Base-by-base conservation (phyloP, 176 grass and related monocot species). In the Alloteropsis semialata region DNA sequence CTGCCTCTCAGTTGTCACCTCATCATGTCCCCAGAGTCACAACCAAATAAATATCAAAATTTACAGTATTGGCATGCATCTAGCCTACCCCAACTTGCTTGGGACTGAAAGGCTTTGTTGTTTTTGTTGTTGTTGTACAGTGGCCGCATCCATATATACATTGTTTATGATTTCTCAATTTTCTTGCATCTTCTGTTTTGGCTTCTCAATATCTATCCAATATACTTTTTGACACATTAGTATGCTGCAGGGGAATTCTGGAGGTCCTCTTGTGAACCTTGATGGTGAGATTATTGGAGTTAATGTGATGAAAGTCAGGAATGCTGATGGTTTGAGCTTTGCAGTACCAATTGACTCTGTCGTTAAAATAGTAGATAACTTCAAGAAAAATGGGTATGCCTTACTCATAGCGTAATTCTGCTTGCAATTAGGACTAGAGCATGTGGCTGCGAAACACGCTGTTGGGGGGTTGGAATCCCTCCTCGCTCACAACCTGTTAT, bases 231-330 rank as follows among this genome's bases (percentile, higher is more conserved):
- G 13, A 80, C 32, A 4, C 33, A 44, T 63, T 70, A 69, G 11
- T 61, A 24, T 74, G 46, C 68, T 44, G 1, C 88, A 98, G 96
- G 96, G 92, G 64, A 98, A 88, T 74, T 93, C 91, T 73, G 92
- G 96, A 55, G 92, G 92, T 25, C 96, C 91, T 73, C 89, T 95
- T 86, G 89, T 95, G 60, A 98, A 98, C 65, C 82, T 98, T 71
- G 92, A 95, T 64, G 96, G 92, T 0, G 96, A 98, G 69, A 89
- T 95, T 69, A 85, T 95, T 41, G 96, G 96, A 72, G 79, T 98
- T 68, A 98, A 93, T 69, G 82, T 93, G 50, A 87, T 93, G 84
- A 95, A 95, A 91, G 48, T 87, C 37, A 3, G 3, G 25, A 43
- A 54, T 60, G 91, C 91, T 76, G 85, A 95, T 88, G 89, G 93